Conservation (phyloP, 495 filamentous ascomycete genomes). For the Rhypophila decipiens region DNA sequence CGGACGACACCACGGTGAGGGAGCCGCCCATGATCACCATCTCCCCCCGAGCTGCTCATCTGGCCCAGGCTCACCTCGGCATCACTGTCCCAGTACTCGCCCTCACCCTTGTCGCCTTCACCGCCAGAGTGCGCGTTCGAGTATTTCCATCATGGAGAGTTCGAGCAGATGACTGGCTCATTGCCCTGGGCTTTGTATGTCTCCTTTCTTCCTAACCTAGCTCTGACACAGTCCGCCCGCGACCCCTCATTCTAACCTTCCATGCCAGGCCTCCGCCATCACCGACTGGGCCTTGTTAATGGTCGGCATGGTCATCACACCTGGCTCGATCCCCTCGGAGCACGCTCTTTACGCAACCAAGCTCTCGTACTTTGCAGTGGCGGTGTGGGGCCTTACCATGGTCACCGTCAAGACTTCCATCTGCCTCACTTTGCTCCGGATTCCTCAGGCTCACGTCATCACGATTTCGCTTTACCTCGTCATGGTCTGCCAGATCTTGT, state of each 20-base stretch:
- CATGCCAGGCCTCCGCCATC: constrained; percentile 5
- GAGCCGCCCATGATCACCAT: constrained; percentile 2
- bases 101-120: constrained; percentile 9
- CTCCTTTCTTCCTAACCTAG: not conserved
- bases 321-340: not conserved
- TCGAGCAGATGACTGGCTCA: constrained; percentile 13
- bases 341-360: not conserved
- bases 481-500: constrained; percentile 3
- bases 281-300: constrained; percentile 11
- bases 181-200: constrained; percentile 12
- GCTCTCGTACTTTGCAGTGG: constrained; percentile 10
- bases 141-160: constrained; percentile 14
- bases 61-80: constrained; percentile 11
- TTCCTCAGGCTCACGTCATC: constrained; percentile 5
- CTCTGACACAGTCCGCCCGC: not conserved
- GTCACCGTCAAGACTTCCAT: constrained; percentile 16
- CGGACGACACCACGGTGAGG: too few relatives aligned
- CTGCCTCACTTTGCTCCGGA: constrained; percentile 11
- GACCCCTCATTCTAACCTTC: too few relatives aligned
- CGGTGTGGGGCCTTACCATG: constrained; percentile 16
- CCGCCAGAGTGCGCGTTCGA: constrained; percentile 11
- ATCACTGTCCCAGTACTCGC: constrained; percentile 12
- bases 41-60: constrained; percentile 8
- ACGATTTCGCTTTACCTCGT: constrained; percentile 5
- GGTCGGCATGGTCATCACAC: constrained; percentile 1